A percentile compares a stretch with the other conserved stretches of the same genome.
Conservation (phyloP, 192 early-diverging fungal species). For the Mortierella claussenii region DNA sequence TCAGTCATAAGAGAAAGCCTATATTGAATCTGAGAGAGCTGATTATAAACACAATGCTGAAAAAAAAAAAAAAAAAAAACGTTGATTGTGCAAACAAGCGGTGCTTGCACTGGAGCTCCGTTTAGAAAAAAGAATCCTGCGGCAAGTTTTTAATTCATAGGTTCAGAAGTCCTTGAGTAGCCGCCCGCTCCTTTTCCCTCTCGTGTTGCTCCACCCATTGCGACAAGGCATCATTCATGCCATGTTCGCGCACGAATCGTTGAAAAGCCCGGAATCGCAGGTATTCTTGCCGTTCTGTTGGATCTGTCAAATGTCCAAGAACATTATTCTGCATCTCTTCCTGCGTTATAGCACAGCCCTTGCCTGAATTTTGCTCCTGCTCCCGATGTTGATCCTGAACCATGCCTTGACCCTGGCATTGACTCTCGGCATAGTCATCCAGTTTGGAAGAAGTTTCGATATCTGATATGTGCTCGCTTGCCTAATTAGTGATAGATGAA, state of each 20-base stretch:
- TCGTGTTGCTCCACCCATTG: conserved; percentile 31
- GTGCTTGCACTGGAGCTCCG: too few relatives aligned
- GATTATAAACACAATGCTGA: too few relatives aligned
- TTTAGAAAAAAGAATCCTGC: not conserved
- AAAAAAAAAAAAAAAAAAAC: too few relatives aligned
- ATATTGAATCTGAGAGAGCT: too few relatives aligned
- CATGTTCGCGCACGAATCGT: conserved; percentile 13
- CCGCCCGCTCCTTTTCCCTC: conserved; percentile 27
- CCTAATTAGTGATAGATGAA: conserved; percentile 5
- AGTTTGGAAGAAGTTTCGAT: not conserved
- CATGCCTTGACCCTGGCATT: not conserved
- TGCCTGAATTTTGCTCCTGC: not conserved
- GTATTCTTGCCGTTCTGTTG: conserved; percentile 36
- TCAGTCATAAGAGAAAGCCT: too few relatives aligned
- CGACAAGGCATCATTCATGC: conserved; percentile 22
- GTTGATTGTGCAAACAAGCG: too few relatives aligned
- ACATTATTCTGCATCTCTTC: conserved; percentile 12
- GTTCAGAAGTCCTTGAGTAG: conserved; percentile 14
- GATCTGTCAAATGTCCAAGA: conserved; percentile 17
- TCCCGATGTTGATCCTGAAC: not conserved
- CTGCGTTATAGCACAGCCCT: not conserved
- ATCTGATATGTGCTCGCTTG: conserved; percentile 1
- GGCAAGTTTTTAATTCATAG: conserved; percentile 5
- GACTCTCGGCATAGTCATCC: not conserved
- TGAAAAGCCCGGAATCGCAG: conserved; percentile 38